Evolutionary conservation across 331 rosid species (phyloP).

Genomic region (Dryas integrifolia): DNA sequence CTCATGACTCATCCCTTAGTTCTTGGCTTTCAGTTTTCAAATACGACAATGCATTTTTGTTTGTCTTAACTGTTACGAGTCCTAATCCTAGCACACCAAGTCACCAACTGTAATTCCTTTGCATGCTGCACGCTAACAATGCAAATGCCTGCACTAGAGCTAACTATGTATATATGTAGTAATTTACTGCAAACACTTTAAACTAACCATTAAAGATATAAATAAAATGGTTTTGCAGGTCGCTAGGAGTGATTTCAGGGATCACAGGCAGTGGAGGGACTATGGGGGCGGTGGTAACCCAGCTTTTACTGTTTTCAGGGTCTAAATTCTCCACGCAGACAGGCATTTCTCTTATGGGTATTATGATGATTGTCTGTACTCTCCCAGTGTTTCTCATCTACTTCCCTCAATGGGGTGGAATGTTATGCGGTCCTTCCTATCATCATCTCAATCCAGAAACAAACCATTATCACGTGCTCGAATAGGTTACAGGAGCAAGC

Average conservation of each 20-base stretch:
- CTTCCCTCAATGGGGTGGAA: constrained; percentile 57
- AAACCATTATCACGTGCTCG: constrained; percentile 25
- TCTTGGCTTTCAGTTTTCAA: background rate
- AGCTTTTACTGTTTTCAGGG: constrained; percentile 46
- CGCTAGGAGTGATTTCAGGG: constrained; percentile 63
- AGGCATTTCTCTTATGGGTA: constrained; percentile 58
- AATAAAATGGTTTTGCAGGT: constrained; percentile 34
- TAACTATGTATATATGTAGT: no score
- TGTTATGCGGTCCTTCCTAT: constrained; percentile 45
- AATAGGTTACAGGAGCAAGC: constrained; percentile 11
- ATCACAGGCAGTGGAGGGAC: constrained; percentile 70
- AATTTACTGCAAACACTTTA: background rate
- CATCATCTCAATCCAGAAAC: constrained; percentile 2
- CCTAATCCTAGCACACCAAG: background rate
- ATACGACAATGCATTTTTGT: background rate
- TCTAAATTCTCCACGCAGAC: constrained; percentile 35
- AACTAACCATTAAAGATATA: background rate
- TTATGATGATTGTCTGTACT: constrained; percentile 43
- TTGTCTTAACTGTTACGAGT: background rate
- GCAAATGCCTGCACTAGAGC: no score
- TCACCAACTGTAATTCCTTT: background rate
- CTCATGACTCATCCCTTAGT: background rate
- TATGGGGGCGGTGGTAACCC: constrained; percentile 53
- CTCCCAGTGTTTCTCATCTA: constrained; percentile 42
- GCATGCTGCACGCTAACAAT: background rate